Evolutionary conservation across 2,329 filamentous ascomycete species (phyloP), one percentile per base, ranked within the genome.

Genomic region (Incumbomyces lentus): DNA sequence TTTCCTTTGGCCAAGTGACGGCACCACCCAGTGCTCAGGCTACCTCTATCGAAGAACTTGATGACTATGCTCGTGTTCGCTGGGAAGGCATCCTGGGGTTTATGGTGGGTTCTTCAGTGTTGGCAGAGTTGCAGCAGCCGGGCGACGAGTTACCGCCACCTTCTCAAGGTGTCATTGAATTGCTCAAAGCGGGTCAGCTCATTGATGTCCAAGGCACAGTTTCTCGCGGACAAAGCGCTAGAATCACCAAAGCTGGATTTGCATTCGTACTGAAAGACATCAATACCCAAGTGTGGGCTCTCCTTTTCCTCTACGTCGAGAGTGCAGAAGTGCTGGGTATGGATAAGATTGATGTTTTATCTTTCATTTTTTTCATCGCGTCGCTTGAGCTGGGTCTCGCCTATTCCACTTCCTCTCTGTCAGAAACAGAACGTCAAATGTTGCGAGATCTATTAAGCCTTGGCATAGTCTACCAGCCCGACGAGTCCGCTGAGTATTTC

Each of bases 51-150:
- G 60, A 75, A 1, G 86, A 84, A 55, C 75, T 98, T 48, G 92
- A 98, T 60, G 75, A 80, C 22, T 93, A 90, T 66, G 88, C 92
- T 4, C 79, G 86, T 46, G 78, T 77, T 57, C 89, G 94, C 61
- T 98, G 92, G 89, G 93, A 98, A 64, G 84, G 87, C 19, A 95
- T 98, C 22, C 67, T 98, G 40, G 92, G 95, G 64, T 98, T 88
- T 60, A 89, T 98, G 62, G 92, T 98, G 16, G 74, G 76, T 60
- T 73, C 58, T 3, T 53, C 52, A 12, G 33, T 30, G 14, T 26
- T 45, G 13, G 42, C 43, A 14, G 26, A 40, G 13, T 19, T 40
- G 7, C 36, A 40, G 17, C 18, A 46, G 16, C 30, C 44, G 12
- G 44, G 31, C 8, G 44, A 46, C 32, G 38, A 52, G 3, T 50